phyloP scores from a whole-genome alignment of 257 asterid genomes.

The Solanum bulbocastanum region DNA sequence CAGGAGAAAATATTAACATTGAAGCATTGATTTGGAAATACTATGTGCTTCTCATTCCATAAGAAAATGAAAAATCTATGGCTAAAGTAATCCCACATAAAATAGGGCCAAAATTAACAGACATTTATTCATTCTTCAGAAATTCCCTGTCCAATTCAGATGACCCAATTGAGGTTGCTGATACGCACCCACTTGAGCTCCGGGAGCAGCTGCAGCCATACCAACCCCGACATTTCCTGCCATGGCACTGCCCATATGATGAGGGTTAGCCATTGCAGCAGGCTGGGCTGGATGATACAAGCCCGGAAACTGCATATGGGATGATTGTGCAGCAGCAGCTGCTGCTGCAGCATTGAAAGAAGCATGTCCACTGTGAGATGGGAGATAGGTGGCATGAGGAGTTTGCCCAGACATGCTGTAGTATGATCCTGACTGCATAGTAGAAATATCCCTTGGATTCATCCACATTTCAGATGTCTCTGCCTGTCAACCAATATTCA shows the following conservation, averaged over 20 bases:
- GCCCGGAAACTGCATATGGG: conserved; percentile 91
- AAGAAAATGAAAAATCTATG: conserved; percentile 33
- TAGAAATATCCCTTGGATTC: conserved; percentile 64
- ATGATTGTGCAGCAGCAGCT: conserved; percentile 70
- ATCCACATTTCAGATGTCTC: conserved; percentile 97
- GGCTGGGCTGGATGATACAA: conserved; percentile 58
- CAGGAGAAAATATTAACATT: background rate
- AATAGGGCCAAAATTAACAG: background rate
- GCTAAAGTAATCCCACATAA: conserved; percentile 9
- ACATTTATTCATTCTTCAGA: conserved; percentile 22
- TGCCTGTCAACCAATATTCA: conserved; percentile 30
- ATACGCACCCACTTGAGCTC: conserved; percentile 73
- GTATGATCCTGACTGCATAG: conserved; percentile 66
- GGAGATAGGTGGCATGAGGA: conserved; percentile 65
- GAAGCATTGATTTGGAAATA: background rate
- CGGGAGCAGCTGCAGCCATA: conserved; percentile 70
- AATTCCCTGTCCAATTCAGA: conserved; percentile 77
- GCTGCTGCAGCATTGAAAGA: conserved; percentile 67
- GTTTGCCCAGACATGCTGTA: conserved; percentile 84
- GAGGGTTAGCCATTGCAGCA: conserved; percentile 61
- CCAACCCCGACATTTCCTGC: conserved; percentile 77
- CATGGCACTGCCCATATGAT: conserved; percentile 64
- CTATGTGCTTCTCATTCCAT: conserved; percentile 13
- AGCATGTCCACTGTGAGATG: conserved; percentile 76
- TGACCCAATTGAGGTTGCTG: conserved; percentile 94